Evolutionary conservation across 2,329 filamentous ascomycete species (phyloP).

Genomic region (Trichoderma koningii): DNA sequence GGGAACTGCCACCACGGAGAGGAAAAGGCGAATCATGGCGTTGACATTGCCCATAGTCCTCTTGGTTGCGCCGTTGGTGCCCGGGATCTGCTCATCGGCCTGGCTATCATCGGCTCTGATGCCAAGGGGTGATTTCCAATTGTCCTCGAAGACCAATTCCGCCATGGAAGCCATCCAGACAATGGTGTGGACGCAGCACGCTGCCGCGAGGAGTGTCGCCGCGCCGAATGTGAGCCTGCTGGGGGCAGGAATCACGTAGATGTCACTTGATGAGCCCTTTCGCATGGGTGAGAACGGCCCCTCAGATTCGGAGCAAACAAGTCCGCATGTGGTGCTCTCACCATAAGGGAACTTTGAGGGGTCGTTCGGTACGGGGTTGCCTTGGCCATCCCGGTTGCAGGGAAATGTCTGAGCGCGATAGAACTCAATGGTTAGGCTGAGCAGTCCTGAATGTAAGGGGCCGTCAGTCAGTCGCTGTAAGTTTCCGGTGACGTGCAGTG

Average conservation of each 20-base stretch:
- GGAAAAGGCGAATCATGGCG: conserved; percentile 53
- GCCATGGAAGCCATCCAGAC: conserved; percentile 63
- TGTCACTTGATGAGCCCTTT: conserved; percentile 57
- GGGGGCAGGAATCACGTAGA: conserved; percentile 64
- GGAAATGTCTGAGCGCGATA: conserved; percentile 52
- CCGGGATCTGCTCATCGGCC: conserved; percentile 48
- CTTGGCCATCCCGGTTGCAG: conserved; percentile 47
- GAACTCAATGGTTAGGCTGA: conserved; percentile 66
- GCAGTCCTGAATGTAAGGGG: conserved; percentile 46
- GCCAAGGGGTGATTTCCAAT: conserved; percentile 53
- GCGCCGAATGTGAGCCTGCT: conserved; percentile 58
- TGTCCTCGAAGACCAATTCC: conserved; percentile 64
- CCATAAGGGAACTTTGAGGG: conserved; percentile 49
- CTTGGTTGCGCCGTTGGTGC: conserved; percentile 57
- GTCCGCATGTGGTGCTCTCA: conserved; percentile 45
- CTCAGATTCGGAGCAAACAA: conserved; percentile 48
- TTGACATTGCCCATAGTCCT: conserved; percentile 58
- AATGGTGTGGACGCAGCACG: conserved; percentile 65
- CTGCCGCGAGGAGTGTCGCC: conserved; percentile 62
- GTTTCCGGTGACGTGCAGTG: background rate
- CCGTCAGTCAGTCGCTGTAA: background rate
- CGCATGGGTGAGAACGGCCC: conserved; percentile 60
- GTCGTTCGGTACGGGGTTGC: conserved; percentile 41
- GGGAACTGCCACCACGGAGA: conserved; percentile 59
- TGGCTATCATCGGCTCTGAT: conserved; percentile 32